These are phyloP conservation scores for Cutaneotrichosporon sp. DNA, from an alignment of 1,284 basidiomycete species.

Conservation along the genomic window DNA sequence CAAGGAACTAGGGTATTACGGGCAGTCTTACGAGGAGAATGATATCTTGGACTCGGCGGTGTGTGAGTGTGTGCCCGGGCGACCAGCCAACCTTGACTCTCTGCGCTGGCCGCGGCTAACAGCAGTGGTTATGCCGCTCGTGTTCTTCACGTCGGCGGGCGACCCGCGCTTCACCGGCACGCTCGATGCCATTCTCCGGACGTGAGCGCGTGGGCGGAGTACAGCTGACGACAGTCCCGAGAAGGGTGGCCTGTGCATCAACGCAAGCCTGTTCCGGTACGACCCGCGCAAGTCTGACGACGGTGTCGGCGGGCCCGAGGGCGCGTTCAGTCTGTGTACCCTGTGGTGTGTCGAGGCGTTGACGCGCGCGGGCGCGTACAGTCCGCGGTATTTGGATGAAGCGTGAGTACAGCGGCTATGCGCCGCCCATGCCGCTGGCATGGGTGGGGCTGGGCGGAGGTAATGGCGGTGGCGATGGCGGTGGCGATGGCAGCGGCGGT, in stretches of 20 bases:
- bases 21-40: conserved; percentile 50
- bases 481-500: too few relatives aligned
- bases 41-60: conserved; percentile 50
- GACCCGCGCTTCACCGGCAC: conserved; percentile 82
- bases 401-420: too few relatives aligned
- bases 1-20: conserved; percentile 38
- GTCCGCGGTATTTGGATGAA: conserved; percentile 56
- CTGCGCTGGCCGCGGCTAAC: conserved; percentile 2
- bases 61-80: conserved; percentile 22
- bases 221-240: conserved; percentile 54
- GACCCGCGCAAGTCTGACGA: conserved; percentile 75
- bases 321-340: conserved; percentile 51
- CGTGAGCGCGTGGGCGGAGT: conserved; percentile 30
- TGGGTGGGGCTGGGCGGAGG: too few relatives aligned
- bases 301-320: conserved; percentile 88
- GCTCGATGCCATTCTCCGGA: conserved; percentile 69
- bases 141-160: conserved; percentile 75
- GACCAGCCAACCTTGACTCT: background rate
- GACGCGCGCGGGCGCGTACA: conserved; percentile 69
- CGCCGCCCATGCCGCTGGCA: too few relatives aligned
- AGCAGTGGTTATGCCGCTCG: conserved; percentile 36
- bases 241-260: conserved; percentile 78
- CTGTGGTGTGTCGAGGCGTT: conserved; percentile 75
- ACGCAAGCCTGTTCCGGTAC: conserved; percentile 55
- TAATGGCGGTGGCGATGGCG: too few relatives aligned